These are phyloP conservation scores for Penstemon barbatus DNA, from an alignment of 257 asterid genomes.

Conservation along the genomic window DNA sequence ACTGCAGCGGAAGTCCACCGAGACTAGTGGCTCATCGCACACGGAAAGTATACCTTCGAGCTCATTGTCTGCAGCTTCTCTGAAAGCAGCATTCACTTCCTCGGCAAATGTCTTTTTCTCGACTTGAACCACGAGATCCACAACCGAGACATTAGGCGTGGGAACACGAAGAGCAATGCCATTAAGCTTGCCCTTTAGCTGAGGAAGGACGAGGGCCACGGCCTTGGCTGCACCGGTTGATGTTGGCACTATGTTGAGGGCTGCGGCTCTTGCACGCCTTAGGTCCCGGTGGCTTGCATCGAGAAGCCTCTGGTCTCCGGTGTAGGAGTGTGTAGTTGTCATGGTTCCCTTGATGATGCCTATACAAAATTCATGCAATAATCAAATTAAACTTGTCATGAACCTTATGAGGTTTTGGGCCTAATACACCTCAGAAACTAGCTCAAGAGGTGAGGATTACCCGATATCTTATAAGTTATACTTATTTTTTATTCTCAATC, in stretches of 20 bases:
- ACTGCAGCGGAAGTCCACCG: conserved; percentile 87
- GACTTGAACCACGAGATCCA: conserved; percentile 89
- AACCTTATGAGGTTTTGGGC: neutral
- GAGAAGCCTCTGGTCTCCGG: conserved; percentile 97
- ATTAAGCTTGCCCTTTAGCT: conserved; percentile 87
- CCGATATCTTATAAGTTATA: no score
- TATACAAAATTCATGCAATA: conserved; percentile 13
- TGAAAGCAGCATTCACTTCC: conserved; percentile 90
- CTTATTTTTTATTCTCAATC: neutral
- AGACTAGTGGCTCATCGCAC: conserved; percentile 90
- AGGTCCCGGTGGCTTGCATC: conserved; percentile 98
- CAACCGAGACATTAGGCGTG: conserved; percentile 90
- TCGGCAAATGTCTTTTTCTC: conserved; percentile 94
- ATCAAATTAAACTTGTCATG: neutral
- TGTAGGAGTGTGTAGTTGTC: conserved; percentile 99
- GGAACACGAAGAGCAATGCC: conserved; percentile 99
- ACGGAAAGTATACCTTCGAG: conserved; percentile 75
- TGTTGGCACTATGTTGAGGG: conserved; percentile 93
- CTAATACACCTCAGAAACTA: no score
- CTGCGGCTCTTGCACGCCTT: conserved; percentile 96
- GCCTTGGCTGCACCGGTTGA: conserved; percentile 98
- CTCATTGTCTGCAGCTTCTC: conserved; percentile 78
- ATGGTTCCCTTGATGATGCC: conserved; percentile 97
- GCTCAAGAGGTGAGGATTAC: no score
- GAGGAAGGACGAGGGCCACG: conserved; percentile 89